These are phyloP conservation scores for Trypanosoma rangeli DNA, from an alignment of 208 protist genomes.

Conservation along the genomic window DNA sequence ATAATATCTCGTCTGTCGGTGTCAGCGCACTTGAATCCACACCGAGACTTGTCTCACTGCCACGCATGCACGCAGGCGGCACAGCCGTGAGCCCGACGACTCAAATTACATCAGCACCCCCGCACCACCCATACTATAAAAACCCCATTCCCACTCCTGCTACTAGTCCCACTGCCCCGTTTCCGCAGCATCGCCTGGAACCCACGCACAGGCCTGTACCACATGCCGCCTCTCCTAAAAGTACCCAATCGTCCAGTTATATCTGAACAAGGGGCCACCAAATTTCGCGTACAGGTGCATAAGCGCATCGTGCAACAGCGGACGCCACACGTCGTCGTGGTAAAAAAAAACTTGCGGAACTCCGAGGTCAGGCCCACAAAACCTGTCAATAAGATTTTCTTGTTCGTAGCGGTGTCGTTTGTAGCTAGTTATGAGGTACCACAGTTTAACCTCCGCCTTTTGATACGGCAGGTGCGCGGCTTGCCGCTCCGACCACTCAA, in stretches of 20 bases:
- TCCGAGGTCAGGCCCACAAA: slow-evolving; percentile 89
- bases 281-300: slow-evolving; percentile 87
- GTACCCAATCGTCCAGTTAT: slow-evolving; percentile 91
- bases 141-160: not conserved
- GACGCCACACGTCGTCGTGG: slow-evolving; percentile 91
- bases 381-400: slow-evolving; percentile 89
- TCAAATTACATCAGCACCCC: not conserved
- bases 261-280: slow-evolving; percentile 80
- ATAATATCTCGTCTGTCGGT: not conserved
- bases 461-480: slow-evolving; percentile 84
- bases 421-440: slow-evolving; percentile 76
- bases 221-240: slow-evolving; percentile 45
- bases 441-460: slow-evolving; percentile 82
- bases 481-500: slow-evolving; percentile 87
- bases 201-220: not conserved
- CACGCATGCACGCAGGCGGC: not conserved
- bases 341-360: slow-evolving; percentile 94
- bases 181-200: not conserved
- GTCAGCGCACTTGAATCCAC: not conserved
- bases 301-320: slow-evolving; percentile 84
- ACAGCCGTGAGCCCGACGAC: not conserved
- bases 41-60: too few relatives aligned
- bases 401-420: slow-evolving; percentile 88
- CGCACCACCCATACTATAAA: not conserved
- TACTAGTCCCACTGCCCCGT: not conserved